Evolutionary conservation across 495 filamentous ascomycete genomes (phyloP).

Genomic region (Lasiosphaeria ovina): DNA sequence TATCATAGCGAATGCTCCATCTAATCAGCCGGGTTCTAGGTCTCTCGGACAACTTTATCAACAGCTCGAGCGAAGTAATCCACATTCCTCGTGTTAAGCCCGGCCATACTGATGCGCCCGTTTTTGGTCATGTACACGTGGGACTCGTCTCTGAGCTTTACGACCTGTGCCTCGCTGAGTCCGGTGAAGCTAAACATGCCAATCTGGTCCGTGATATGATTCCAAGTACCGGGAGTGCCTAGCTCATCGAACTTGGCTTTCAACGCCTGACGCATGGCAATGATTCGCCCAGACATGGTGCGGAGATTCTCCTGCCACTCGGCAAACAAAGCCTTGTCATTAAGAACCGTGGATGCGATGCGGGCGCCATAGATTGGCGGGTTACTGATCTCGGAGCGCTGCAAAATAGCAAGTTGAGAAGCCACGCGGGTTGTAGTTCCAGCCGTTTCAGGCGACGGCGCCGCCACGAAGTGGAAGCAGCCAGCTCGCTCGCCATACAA

Average conservation of each 20-base stretch:
- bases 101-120: conserved; percentile 94
- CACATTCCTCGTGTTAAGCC: conserved; percentile 85
- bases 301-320: conserved; percentile 91
- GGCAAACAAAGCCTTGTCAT: conserved; percentile 76
- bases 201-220: conserved; percentile 97
- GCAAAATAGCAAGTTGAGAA: conserved; percentile 88
- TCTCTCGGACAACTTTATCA: conserved; percentile 76
- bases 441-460: conserved; percentile 63
- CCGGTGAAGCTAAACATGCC: conserved; percentile 99
- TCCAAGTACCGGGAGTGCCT: conserved; percentile 86
- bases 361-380: conserved; percentile 90
- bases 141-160: conserved; percentile 70
- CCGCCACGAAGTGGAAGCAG: conserved; percentile 91
- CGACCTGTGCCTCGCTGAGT: conserved; percentile 80
- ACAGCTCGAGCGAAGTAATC: conserved; percentile 90
- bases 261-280: conserved; percentile 77
- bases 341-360: conserved; percentile 80
- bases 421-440: conserved; percentile 66
- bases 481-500: conserved; percentile 95
- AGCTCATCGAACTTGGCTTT: conserved; percentile 73
- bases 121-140: conserved; percentile 99
- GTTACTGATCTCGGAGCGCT: conserved; percentile 96
- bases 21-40: conserved; percentile 23
- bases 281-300: conserved; percentile 94
- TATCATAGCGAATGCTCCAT: neutral